These are phyloP conservation scores for Aspergillus pseudotamarii DNA, from an alignment of 2,329 filamentous ascomycete species.

Conservation along the genomic window DNA sequence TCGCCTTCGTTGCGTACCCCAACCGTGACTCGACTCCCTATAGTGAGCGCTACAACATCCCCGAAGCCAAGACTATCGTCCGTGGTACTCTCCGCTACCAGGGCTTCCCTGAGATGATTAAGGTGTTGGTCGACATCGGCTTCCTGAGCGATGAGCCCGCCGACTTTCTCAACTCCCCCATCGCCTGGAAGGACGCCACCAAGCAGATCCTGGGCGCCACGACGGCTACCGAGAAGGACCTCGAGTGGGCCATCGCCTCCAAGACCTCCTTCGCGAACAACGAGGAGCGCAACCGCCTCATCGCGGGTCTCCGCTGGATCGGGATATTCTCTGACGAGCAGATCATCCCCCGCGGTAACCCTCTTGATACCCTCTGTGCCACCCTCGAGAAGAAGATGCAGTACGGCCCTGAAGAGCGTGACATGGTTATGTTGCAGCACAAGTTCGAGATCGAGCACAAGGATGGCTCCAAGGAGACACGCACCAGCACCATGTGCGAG, in stretches of 20 bases:
- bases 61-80: conserved; percentile 79
- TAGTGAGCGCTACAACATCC: conserved; percentile 86
- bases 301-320: conserved; percentile 73
- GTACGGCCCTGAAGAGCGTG: conserved; percentile 79
- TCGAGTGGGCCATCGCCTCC: conserved; percentile 71
- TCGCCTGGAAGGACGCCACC: conserved; percentile 84
- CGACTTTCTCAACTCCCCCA: conserved; percentile 66
- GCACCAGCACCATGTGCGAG: conserved; percentile 78
- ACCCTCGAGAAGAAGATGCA: conserved; percentile 90
- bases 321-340: conserved; percentile 68
- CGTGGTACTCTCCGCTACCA: conserved; percentile 82
- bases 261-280: conserved; percentile 72
- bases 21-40: conserved; percentile 90
- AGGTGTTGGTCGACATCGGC: conserved; percentile 82
- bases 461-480: conserved; percentile 75
- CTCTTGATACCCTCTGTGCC: conserved; percentile 88
- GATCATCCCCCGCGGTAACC: conserved; percentile 74
- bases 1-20: conserved; percentile 86
- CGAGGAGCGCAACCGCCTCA: conserved; percentile 70
- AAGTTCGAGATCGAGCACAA: conserved; percentile 79
- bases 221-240: conserved; percentile 68
- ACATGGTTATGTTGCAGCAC: conserved; percentile 69
- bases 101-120: conserved; percentile 90
- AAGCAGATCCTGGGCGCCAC: conserved; percentile 72
- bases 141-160: conserved; percentile 76